Percentiles rank a stretch among this genome's conserved stretches.
Conservation (phyloP, 176 grass and related monocot genomes). For the Zoysia pacifica region DNA sequence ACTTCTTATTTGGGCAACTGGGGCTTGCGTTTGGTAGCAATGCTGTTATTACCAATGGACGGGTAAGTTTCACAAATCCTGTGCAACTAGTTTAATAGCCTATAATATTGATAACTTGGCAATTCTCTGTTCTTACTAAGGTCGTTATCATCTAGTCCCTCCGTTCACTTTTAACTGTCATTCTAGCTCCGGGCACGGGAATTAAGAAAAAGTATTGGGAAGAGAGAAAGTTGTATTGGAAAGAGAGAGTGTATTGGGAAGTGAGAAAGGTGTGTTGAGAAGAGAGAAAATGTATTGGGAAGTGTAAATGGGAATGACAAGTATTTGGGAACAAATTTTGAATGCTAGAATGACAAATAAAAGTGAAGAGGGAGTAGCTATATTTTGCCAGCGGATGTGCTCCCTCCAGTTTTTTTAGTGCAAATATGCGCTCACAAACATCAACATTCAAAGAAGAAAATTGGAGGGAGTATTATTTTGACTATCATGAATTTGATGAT, state of each 20-base stretch:
- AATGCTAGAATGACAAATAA: no score
- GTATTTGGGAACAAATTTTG: no score
- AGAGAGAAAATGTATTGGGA: no score
- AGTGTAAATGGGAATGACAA: no score
- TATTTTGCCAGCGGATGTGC: background rate
- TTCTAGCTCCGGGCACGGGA: no score
- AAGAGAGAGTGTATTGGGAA: no score
- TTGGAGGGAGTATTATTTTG: background rate
- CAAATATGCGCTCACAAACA: background rate
- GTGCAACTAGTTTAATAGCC: background rate
- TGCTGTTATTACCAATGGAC: slow-evolving; percentile 97
- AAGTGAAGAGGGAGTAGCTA: background rate
- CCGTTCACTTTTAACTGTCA: no score
- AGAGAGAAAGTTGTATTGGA: no score
- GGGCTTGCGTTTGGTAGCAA: slow-evolving; percentile 78
- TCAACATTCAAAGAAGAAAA: background rate
- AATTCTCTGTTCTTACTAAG: background rate
- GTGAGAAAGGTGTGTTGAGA: no score
- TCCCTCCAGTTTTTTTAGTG: background rate
- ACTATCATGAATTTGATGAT: background rate
- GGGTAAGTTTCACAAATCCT: slow-evolving; percentile 61
- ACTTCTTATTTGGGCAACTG: slow-evolving; percentile 67
- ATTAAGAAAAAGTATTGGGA: no score
- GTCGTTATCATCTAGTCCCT: background rate
- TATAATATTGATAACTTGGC: slow-evolving; percentile 16